These are phyloP conservation scores for Arabidopsis thaliana DNA, from an alignment of 345 rosid genomes.

Conservation along the genomic window TAIR10.1 NC_003074.8:11247501-11248000, in stretches of 20 bases:
- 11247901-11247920: background rate
- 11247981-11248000: background rate
- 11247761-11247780: constrained; percentile 42
- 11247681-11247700: background rate
- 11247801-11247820: constrained; percentile 28
- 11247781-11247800: constrained; percentile 43
- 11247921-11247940: background rate
- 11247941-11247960: background rate
- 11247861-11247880: constrained; percentile 6
- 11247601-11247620: constrained; percentile 64
- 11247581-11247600: constrained; percentile 61
- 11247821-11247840: constrained; percentile 2
- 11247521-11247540: constrained; percentile 71
- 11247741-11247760: constrained; percentile 44
- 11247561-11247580: constrained; percentile 77
- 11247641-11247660: constrained; percentile 71
- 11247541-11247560: constrained; percentile 87
- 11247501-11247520: constrained; percentile 24
- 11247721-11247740: constrained; percentile 38
- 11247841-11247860: background rate
- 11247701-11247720: constrained; percentile 30
- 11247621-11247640: constrained; percentile 74
- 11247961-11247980: constrained; percentile 6
- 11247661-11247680: background rate
- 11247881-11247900: constrained; percentile 30